phyloP scores from a whole-genome alignment of 129 eudicot genomes.

The Centrapalus pauciflorus region DNA sequence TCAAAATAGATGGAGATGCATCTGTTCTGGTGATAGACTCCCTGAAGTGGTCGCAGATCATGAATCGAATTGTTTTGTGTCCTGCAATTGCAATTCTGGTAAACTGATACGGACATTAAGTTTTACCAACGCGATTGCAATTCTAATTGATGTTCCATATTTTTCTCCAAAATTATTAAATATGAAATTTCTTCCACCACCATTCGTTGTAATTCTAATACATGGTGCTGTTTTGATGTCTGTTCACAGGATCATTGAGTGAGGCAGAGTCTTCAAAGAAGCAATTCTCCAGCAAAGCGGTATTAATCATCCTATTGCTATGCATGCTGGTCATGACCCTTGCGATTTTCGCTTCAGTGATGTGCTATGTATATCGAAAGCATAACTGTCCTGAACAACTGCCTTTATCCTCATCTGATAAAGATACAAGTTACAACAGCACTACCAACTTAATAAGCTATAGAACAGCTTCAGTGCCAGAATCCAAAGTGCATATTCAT shows the following conservation, averaged over 20 bases:
- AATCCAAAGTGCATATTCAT: conserved; percentile 32
- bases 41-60: conserved; percentile 47
- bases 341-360: conserved; percentile 35
- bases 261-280: conserved; percentile 41
- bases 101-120: conserved; percentile 3
- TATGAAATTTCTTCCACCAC: neutral
- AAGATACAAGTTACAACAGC: conserved; percentile 66
- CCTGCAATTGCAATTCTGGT: conserved; percentile 88
- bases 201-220: neutral
- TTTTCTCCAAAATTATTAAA: neutral
- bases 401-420: conserved; percentile 51
- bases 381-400: conserved; percentile 37
- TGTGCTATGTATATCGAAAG: conserved; percentile 48
- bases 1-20: conserved; percentile 59
- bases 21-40: conserved; percentile 47
- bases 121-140: neutral
- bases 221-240: conserved; percentile 7
- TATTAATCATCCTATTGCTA: conserved; percentile 46
- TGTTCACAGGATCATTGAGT: conserved; percentile 42
- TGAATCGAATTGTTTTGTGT: conserved; percentile 51
- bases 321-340: conserved; percentile 52
- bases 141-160: neutral
- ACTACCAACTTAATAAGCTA: conserved; percentile 59
- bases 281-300: conserved; percentile 45
- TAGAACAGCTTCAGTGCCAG: conserved; percentile 42